Percentiles rank a stretch among this genome's conserved stretches.
phyloP scores from a whole-genome alignment of 1,284 basidiomycete species.

The Ceratobasidium sp. region DNA sequence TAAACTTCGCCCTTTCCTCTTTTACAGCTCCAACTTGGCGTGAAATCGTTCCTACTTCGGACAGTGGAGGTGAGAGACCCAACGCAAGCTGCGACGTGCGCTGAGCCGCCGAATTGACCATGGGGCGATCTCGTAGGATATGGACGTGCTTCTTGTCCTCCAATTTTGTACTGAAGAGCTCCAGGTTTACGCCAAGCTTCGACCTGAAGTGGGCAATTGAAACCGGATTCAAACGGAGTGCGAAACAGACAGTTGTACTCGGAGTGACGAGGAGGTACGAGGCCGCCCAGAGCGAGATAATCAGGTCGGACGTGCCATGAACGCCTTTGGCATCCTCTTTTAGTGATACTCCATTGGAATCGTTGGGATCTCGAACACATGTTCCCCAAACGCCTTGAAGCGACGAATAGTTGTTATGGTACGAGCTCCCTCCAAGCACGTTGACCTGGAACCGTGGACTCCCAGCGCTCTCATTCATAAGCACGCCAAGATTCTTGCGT shows the following conservation, averaged over 20 bases:
- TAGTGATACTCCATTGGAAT: background rate
- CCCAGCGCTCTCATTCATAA: background rate
- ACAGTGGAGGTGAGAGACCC: background rate
- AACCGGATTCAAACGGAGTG: background rate
- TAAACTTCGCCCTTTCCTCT: background rate
- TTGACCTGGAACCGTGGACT: background rate
- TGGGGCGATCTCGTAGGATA: conserved; percentile 53
- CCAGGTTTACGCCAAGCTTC: conserved; percentile 54
- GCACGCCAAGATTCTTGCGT: background rate
- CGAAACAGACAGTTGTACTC: background rate
- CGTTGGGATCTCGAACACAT: background rate
- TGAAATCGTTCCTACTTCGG: conserved; percentile 54
- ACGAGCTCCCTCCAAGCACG: background rate
- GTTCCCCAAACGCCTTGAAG: conserved; percentile 28
- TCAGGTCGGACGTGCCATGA: conserved; percentile 21
- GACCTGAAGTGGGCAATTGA: background rate
- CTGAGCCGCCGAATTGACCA: conserved; percentile 6
- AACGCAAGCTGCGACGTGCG: background rate
- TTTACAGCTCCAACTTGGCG: conserved; percentile 28
- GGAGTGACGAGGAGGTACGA: background rate
- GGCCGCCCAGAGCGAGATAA: conserved; percentile 32
- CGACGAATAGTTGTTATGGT: conserved; percentile 8
- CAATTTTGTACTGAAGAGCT: conserved; percentile 55
- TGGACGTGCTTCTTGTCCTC: conserved; percentile 56
- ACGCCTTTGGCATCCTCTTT: conserved; percentile 11